phyloP scores from a whole-genome alignment of 2,329 filamentous ascomycete species.

The Curvularia sp. region DNA sequence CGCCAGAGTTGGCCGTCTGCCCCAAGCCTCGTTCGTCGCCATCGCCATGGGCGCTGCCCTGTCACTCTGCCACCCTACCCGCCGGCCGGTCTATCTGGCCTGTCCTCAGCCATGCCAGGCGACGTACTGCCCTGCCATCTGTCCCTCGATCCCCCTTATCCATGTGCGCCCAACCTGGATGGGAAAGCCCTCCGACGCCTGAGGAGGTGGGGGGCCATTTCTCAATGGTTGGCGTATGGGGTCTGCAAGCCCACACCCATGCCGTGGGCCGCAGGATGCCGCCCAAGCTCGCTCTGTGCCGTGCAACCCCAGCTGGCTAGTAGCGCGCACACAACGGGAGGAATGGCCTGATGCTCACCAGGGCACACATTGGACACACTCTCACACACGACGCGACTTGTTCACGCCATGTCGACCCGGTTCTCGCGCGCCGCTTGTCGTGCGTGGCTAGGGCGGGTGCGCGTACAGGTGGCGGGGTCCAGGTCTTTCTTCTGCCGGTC shows the following conservation, averaged over 20 bases:
- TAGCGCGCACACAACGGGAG: slow-evolving; percentile 22
- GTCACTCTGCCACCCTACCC: too few species aligned
- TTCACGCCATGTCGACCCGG: not conserved
- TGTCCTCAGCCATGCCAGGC: not conserved
- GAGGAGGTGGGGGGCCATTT: slow-evolving; percentile 1
- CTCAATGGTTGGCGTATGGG: slow-evolving; percentile 12
- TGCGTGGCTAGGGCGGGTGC: too few species aligned
- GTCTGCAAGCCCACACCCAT: not conserved
- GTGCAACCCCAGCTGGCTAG: slow-evolving; percentile 26
- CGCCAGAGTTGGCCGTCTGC: not conserved
- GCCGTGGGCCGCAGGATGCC: slow-evolving; percentile 5
- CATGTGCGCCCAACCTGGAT: not conserved
- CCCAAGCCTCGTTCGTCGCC: too few species aligned
- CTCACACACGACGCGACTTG: not conserved
- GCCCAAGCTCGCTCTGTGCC: slow-evolving; percentile 13
- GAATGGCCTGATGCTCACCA: slow-evolving; percentile 28
- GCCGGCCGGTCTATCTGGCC: too few species aligned
- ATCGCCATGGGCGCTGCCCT: not conserved
- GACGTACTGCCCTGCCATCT: too few species aligned
- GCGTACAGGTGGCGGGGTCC: too few species aligned
- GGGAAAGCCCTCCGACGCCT: not conserved
- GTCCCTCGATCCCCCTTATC: not conserved
- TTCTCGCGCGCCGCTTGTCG: not conserved
- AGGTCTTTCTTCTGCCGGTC: not conserved
- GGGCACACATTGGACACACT: not conserved